Evolutionary conservation across 2,329 filamentous ascomycete species (phyloP).

Genomic region (Scytalidium lignicola): DNA sequence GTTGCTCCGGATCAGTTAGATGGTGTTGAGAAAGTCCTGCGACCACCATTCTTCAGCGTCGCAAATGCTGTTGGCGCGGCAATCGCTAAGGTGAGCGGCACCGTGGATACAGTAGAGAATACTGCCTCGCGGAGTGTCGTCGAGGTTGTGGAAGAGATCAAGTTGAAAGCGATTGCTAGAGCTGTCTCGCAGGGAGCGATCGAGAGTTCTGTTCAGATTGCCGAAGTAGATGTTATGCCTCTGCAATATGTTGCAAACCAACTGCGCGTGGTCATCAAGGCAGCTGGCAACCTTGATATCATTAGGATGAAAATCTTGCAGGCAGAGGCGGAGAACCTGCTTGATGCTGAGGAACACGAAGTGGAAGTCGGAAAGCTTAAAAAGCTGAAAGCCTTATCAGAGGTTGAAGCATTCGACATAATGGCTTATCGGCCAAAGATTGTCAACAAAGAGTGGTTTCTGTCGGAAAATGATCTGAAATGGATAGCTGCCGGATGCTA

Average conservation of each 20-base stretch:
- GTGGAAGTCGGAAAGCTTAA: constrained; percentile 17
- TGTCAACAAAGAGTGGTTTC: constrained; percentile 36
- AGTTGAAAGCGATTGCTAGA: constrained; percentile 5
- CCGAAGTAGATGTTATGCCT: constrained; percentile 15
- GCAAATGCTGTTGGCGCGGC: constrained; percentile 56
- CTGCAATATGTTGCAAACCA: constrained; percentile 23
- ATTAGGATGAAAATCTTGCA: constrained; percentile 16
- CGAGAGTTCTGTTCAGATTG: constrained; percentile 11
- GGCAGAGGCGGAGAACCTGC: constrained; percentile 3
- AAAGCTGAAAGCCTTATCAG: no score
- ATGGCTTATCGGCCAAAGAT: constrained; percentile 42
- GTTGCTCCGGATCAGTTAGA: constrained; percentile 40
- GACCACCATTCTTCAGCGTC: constrained; percentile 45
- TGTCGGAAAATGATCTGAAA: no score
- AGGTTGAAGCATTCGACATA: constrained; percentile 32
- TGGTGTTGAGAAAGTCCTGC: constrained; percentile 43
- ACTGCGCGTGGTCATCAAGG: constrained; percentile 51
- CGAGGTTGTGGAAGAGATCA: constrained; percentile 8
- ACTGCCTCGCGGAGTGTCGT: constrained; percentile 7
- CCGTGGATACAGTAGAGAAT: constrained; percentile 13
- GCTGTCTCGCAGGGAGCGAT: constrained; percentile 10
- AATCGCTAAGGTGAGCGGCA: constrained; percentile 31
- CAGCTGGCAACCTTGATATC: constrained; percentile 53
- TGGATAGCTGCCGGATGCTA: no score
- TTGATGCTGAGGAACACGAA: no score